Percentiles rank a stretch among this genome's conserved stretches.
These are phyloP conservation scores for Lepraria neglecta DNA, from an alignment of 495 filamentous ascomycete species.

Conservation along the genomic window DNA sequence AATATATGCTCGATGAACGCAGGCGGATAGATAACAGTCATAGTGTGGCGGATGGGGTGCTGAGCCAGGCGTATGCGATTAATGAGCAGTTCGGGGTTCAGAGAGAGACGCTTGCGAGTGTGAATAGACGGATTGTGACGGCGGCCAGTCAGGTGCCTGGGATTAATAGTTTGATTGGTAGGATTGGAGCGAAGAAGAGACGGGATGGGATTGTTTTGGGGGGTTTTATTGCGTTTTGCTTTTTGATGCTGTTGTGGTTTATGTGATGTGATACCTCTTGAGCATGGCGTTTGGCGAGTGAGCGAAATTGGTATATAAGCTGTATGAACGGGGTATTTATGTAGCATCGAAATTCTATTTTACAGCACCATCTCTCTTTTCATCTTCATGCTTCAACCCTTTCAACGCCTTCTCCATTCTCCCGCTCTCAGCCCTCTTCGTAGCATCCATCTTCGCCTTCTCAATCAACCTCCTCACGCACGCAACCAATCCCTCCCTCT, in stretches of 20 bases:
- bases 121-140: slow-evolving; percentile 80
- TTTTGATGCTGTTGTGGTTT: slow-evolving; percentile 79
- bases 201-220: slow-evolving; percentile 93
- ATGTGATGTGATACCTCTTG: slow-evolving; percentile 52
- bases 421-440: slow-evolving; percentile 7
- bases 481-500: slow-evolving; percentile 64
- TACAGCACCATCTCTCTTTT: slow-evolving; percentile 14
- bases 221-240: slow-evolving; percentile 82
- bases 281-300: slow-evolving; percentile 16
- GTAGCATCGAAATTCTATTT: neutral
- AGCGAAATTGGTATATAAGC: neutral
- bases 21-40: slow-evolving; percentile 77
- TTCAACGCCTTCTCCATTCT: slow-evolving; percentile 37
- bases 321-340: slow-evolving; percentile 17
- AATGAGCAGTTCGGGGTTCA: slow-evolving; percentile 86
- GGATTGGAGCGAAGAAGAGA: slow-evolving; percentile 92
- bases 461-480: slow-evolving; percentile 62
- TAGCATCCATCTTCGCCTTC: slow-evolving; percentile 29
- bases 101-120: slow-evolving; percentile 74
- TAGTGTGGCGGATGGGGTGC: slow-evolving; percentile 77
- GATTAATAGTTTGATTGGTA: slow-evolving; percentile 84
- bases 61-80: slow-evolving; percentile 95
- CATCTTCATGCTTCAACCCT: slow-evolving; percentile 11
- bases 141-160: slow-evolving; percentile 88
- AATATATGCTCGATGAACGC: slow-evolving; percentile 95